Evolutionary conservation across 305 asterid genomes (phyloP), one percentile per base, ranked within the genome.

Genomic region (Petunia hybrid): DNA sequence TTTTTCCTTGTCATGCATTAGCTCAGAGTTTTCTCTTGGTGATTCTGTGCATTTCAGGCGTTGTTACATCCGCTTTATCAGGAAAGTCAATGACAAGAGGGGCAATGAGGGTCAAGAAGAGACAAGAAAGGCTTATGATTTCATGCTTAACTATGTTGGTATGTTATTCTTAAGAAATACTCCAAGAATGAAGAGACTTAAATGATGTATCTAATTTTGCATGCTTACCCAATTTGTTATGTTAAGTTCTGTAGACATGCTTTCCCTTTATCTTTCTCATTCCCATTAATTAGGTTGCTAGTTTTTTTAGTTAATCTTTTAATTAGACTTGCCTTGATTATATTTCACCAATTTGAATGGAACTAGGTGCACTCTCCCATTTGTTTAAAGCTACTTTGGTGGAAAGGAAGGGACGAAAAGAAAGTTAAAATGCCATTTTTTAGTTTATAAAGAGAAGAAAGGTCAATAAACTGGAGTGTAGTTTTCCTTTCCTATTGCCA

Each of bases 81-180:
- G 97, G 85, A 95, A 93, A 83, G 89, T 92, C 79, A 91, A 95
- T 81, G 99, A 92, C 70, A 94, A 88, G 86, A 94, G 89, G 89
- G 98, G 98, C 82, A 77, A 87, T 56, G 98, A 95, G 84, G 95
- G 98, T 56, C 98, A 91, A 83, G 97, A 92, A 84, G 99, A 95
- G 92, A 94, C 98, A 22, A 93, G 90, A 80, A 95, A 92, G 84
- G 98, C 99, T 88, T 95, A 83, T 89, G 98, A 95, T 82, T 95
- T 94, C 91, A 94, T 91, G 98, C 95, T 95, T 85, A 89, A 88
- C 86, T 87, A 89, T 88, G 92, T 94, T 66, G 99, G 98, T 92
- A 85, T 22, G 92, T 80, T 53, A 60, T 39, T 69, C 13, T 76
- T 10, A 67, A 66, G 16, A 39, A 36, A 53, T 74, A 74, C 14